Conservation (phyloP, 495 filamentous ascomycete species). For the Podospora australis region DNA sequence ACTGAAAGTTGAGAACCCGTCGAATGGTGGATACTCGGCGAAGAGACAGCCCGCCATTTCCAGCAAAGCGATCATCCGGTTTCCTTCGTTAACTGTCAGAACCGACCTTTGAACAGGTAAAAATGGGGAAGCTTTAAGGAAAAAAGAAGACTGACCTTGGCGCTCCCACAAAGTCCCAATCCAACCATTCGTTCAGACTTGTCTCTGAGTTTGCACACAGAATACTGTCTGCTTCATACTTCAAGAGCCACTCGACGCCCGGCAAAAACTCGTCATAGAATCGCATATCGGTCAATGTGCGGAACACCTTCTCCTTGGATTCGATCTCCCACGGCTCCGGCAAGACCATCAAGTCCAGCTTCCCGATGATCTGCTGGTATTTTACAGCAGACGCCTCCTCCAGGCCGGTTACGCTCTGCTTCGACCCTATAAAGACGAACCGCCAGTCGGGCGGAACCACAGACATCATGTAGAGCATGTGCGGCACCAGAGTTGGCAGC, state of each 20-base stretch:
- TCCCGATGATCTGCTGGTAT: conserved; percentile 38
- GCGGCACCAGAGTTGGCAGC: conserved; percentile 37
- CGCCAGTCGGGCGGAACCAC: conserved; percentile 48
- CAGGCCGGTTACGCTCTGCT: conserved; percentile 33
- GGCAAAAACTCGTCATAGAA: conserved; percentile 43
- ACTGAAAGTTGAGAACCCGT: conserved; percentile 37
- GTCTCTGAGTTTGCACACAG: conserved; percentile 42
- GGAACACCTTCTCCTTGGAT: conserved; percentile 37
- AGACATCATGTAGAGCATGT: conserved; percentile 43
- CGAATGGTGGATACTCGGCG: conserved; percentile 39
- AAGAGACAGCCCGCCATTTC: conserved; percentile 46
- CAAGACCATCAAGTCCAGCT: conserved; percentile 40
- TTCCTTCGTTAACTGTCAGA: conserved; percentile 15
- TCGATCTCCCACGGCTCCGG: conserved; percentile 36
- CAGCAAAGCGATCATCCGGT: conserved; percentile 35
- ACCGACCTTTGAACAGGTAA: neutral
- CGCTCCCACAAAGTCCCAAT: conserved; percentile 44
- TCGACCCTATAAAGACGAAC: conserved; percentile 43
- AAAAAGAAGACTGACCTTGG: conserved; percentile 35
- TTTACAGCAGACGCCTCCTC: conserved; percentile 34
- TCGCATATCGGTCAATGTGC: conserved; percentile 37
- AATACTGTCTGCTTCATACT: conserved; percentile 45
- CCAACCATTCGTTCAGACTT: conserved; percentile 42
- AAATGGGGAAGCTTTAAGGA: neutral
- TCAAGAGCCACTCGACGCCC: conserved; percentile 39